Evolutionary conservation across 1,284 basidiomycete species (phyloP), one percentile per base, ranked within the genome.

Genomic region (Trichosporon ovoides): DNA sequence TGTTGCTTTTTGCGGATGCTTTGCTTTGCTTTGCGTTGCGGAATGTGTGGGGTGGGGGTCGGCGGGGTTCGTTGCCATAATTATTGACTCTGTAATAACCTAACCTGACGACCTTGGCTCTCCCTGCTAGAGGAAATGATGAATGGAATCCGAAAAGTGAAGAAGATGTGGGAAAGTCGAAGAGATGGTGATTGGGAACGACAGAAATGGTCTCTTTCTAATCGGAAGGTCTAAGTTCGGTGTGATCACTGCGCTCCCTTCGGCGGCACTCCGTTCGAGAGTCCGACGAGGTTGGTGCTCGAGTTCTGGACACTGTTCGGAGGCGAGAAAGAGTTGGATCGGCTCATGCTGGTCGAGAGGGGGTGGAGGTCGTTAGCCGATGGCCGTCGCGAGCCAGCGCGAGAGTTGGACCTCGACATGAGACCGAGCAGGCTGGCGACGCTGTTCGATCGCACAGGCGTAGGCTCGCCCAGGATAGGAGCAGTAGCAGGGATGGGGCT

Each of bases 391-490:
- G 43, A 48, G 14, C 43, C 43, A 16, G 43, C 43, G 19, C 43
- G 43, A 22, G 43, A 48, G 43, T 48, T 48, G 43, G 43, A 48
- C 12, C 43, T 22, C 43, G 43, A 48, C 43, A 48, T 48, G 43
- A 48, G 43, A 16, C 43, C 43, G 24, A 48, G 43, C 14, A 48
- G 43, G 43, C 22, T 48, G 22, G 14, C n/a, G 22, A 48, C 24
- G 28, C 43, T 48, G 43, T 48, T 48, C 16, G 14, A 28, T 2
- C 43, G 43, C 43, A 48, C 43, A 12, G 43, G 43, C 24, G 43
- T 48, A 3, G 74, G 69, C 55, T 77, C 74, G 52, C 76, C 76
- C 13, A 77, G 65, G 58, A 77, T 77, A 0, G 75, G 75, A 1
- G 75, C 74, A 11, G 64, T 62, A 0, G 68, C 56, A 1, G 66